Evolutionary conservation across 2,329 filamentous ascomycete genomes (phyloP), one percentile per base, ranked within the genome.

Genomic region (Claviceps sp.): DNA sequence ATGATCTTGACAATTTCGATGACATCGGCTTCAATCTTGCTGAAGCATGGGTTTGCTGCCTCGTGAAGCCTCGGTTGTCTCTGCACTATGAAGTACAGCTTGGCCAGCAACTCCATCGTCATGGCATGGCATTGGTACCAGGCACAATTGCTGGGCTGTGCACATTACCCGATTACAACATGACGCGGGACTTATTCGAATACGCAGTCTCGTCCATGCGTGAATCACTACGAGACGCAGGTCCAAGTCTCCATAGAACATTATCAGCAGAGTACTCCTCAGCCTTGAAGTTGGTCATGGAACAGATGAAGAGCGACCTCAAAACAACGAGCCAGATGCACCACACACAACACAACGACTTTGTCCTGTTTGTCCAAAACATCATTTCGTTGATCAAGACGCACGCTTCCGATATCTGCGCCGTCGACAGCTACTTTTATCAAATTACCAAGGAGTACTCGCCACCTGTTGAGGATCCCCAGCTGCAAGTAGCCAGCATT

Each of bases 401-500:
- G 0, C 71, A 81, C 57, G 75, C 71, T 4, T 65, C 71, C 24
- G 76, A 78, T 47, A 70, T 81, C 40, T 78, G 76, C 60, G 63
- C 68, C 1, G 67, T 81, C 4, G 76, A 81, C 57, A 61, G 66
- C 2, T 82, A 76, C 60, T 82, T 77, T 62, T 77, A 75, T 54
- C 73, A 77, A 54, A 75, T 78, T 57, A 78, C 70, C 60, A 69
- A 66, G 40, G 76, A 77, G 52, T 82, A 80, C 61, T 75, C 73
- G 3, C 78, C 78, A 2, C 73, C 78, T 0, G 59, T 65, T 13
- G 70, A 79, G 51, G 78, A 82, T 46, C 78, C 78, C 2, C 71
- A 76, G 40, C 67, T 81, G 4, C 77, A 80, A 54, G 71, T 75
- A 24, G 77, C 78, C 4, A 71, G 70, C 4, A 76, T 82, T 59